phyloP scores from a whole-genome alignment of 306 rosid species.

The Begonia loranthoides region DNA sequence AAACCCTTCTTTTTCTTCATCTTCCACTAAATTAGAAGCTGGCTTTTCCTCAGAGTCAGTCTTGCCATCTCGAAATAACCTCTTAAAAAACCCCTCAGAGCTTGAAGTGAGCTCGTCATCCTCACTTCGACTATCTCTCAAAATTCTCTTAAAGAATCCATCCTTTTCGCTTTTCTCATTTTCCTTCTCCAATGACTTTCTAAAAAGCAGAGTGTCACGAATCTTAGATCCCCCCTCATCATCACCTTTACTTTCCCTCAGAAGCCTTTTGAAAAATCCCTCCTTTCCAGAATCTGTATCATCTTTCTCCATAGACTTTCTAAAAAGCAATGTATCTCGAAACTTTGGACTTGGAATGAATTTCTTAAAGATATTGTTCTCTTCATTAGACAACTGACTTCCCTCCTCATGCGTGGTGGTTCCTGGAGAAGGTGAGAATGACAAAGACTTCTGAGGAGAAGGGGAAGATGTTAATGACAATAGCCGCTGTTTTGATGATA shows the following conservation, averaged over 20 bases:
- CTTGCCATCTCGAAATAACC: constrained; percentile 78
- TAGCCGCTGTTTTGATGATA: constrained; percentile 68
- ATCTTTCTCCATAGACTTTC: constrained; percentile 73
- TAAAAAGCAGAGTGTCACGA: constrained; percentile 53
- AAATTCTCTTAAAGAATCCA: constrained; percentile 67
- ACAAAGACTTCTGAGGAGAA: constrained; percentile 39
- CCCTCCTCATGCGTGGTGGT: constrained; percentile 47
- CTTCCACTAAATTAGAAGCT: constrained; percentile 29
- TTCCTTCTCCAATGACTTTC: constrained; percentile 62
- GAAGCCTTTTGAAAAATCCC: constrained; percentile 78
- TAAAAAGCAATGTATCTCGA: constrained; percentile 70
- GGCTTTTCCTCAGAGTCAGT: constrained; percentile 53
- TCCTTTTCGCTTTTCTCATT: constrained; percentile 72
- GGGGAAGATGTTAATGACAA: constrained; percentile 60
- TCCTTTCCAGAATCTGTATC: constrained; percentile 69
- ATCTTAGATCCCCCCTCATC: constrained; percentile 64
- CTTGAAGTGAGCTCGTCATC: constrained; percentile 65
- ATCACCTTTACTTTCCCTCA: constrained; percentile 69
- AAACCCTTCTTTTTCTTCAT: constrained; percentile 78
- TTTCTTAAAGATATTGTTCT: constrained; percentile 62
- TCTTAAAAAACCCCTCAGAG: constrained; percentile 82
- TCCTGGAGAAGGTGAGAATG: constrained; percentile 49
- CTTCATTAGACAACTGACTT: constrained; percentile 45
- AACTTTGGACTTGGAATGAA: constrained; percentile 72
- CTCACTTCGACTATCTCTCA: constrained; percentile 72